Base-by-base conservation (phyloP, 371 early-diverging fungal species). In the Mucor racemosus region DNA sequence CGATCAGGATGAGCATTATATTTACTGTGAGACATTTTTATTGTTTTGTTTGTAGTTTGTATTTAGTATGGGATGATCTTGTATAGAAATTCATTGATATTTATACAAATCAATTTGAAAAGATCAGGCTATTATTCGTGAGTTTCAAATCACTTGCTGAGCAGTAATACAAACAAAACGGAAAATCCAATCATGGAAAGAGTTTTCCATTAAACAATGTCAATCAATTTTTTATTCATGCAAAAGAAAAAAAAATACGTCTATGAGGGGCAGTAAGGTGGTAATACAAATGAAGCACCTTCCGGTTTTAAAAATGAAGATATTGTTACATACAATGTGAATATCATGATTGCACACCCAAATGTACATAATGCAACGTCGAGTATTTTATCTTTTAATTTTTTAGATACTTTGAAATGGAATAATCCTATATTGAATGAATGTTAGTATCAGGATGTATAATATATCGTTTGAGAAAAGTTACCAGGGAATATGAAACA, bases 401-500 rank as follows among this genome's bases (percentile, higher is more conserved):
- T 69, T 66, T 72, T 68, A 6, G 84, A 78, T 5, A 78, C 66
- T 73, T 76, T 85, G 70, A 68, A 76, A 71, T 92, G 92, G 75
- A 93, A 90, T 66, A 92, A 56, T 41, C 72, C 72, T 58, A 38
- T 17, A 58, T n/a, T n/a, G n/a, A 7, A 0, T 14, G n/a, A 8
- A 17, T 39, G 21, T 36, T 19, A 38, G 11, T 15, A 36, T 7
- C 36, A n/a, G n/a, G n/a, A n/a, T n/a, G n/a, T n/a, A n/a, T n/a
- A n/a, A n/a, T n/a, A n/a, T n/a, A n/a, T n/a, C n/a, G n/a, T n/a
- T n/a, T n/a, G n/a, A n/a, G n/a, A n/a, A n/a, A n/a, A n/a, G n/a
- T n/a, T 55, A 41, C 64, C 68, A 0, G 91, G 92, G 77, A 90
- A 92, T 58, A 92, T 88, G 62, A 92, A 92, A 64, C 86, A 80